Conservation (phyloP, 2,329 filamentous ascomycete genomes). For the Neodidymelliopsis sp. region DNA sequence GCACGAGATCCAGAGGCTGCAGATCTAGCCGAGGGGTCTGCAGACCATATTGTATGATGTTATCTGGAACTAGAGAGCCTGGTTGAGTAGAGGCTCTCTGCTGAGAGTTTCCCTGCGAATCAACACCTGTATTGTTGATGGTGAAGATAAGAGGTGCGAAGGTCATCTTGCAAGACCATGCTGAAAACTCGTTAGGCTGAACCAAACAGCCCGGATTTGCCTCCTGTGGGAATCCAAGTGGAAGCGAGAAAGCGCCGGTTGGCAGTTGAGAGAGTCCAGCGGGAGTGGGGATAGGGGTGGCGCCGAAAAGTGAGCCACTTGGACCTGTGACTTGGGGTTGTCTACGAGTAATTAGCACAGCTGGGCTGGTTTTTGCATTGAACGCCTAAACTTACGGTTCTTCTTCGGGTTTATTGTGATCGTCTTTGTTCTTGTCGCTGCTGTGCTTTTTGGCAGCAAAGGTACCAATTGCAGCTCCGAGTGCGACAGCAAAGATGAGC, state of each 20-base stretch:
- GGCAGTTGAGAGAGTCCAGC: constrained; percentile 55
- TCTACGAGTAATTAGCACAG: constrained; percentile 31
- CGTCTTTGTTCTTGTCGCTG: constrained; percentile 22
- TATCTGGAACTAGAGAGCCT: constrained; percentile 46
- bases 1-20: constrained; percentile 61
- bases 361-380: not conserved
- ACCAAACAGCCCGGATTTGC: constrained; percentile 59
- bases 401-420: constrained; percentile 26
- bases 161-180: constrained; percentile 60
- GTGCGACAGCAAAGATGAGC: constrained; percentile 55
- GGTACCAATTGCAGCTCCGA: constrained; percentile 63
- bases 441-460: constrained; percentile 55
- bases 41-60: constrained; percentile 64
- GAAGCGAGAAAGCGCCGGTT: constrained; percentile 59
- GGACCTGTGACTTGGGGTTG: constrained; percentile 56
- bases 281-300: constrained; percentile 58
- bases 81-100: constrained; percentile 33
- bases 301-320: constrained; percentile 58
- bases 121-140: constrained; percentile 29
- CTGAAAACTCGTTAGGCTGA: constrained; percentile 52
- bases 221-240: constrained; percentile 56
- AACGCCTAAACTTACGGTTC: constrained; percentile 39
- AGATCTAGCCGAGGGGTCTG: constrained; percentile 63
- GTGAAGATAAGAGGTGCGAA: constrained; percentile 45
- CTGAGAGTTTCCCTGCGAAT: constrained; percentile 11